Base-by-base conservation (phyloP, 495 filamentous ascomycete species). In the Corynascus novoguineensis region DNA sequence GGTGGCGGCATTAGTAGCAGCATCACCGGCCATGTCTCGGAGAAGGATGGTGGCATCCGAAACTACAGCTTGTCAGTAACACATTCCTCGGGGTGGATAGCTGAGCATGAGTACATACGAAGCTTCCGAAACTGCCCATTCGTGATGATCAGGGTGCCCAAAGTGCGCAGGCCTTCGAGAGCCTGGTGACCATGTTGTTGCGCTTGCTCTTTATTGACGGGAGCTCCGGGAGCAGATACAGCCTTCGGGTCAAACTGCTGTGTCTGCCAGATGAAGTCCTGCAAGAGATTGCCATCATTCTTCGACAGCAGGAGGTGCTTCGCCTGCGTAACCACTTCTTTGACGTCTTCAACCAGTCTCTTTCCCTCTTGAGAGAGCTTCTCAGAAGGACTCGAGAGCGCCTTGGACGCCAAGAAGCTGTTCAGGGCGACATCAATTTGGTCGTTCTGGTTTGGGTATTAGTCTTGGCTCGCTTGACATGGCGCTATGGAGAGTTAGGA, bases 121-220 rank as follows among this genome's bases (percentile, higher is more conserved):
- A 97, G 82, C 77, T 97, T 97, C 45, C 91, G 82, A 77, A 97
- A 97, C 74, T 97, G 92, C 57, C 93, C 95, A 60, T 98, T 98
- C 57, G 91, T 92, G 68, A 97, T 86, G 59, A 98, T 74, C 45
- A 98, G 80, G 11, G 86, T 92, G 42, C 95, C 93, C 8, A 98
- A 73, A 2, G 88, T 95, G 51, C 88, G 86, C 28, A 98, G 73
- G n/a, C 95, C 93, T 54, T 95, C 86, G 32, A 92, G 73, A 4
- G 84, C 88, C 68, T 90, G 63, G 60, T 87, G 84, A 21, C 86
- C 89, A 70, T 97, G 89, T 63, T 92, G 87, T 69, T 86, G 80
- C 4, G 87, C 88, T 5, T 79, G 78, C 0, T 87, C 83, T 73
- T 88, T 93, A 63, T 82, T 79, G 45, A 96, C 61, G 0, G 91